A percentile compares a stretch with the other conserved stretches of the same genome.
These are phyloP conservation scores for Penicillium griseofulvum DNA, from an alignment of 2,329 filamentous ascomycete species.

Conservation along the genomic window DNA sequence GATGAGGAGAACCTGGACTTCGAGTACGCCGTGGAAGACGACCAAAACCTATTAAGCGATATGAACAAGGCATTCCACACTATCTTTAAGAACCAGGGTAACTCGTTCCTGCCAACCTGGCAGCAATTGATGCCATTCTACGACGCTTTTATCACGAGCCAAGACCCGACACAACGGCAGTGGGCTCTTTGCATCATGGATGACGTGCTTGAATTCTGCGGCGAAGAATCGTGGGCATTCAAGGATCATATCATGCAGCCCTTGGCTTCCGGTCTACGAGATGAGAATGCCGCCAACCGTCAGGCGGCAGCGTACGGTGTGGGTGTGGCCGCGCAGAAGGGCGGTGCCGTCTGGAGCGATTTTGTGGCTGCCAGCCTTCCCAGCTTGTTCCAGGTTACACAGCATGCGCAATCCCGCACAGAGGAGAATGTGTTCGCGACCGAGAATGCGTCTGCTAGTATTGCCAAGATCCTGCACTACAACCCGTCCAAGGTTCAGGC, in stretches of 20 bases:
- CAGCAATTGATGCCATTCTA: slow-evolving; percentile 82
- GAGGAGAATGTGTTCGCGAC: slow-evolving; percentile 97
- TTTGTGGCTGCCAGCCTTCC: slow-evolving; percentile 80
- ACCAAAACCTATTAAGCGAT: slow-evolving; percentile 92
- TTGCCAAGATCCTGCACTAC: slow-evolving; percentile 94
- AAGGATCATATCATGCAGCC: slow-evolving; percentile 82
- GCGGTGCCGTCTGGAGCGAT: slow-evolving; percentile 79
- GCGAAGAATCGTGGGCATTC: slow-evolving; percentile 81
- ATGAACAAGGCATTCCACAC: slow-evolving; percentile 99
- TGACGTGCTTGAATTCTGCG: slow-evolving; percentile 96
- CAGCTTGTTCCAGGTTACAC: slow-evolving; percentile 78
- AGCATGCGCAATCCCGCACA: slow-evolving; percentile 74
- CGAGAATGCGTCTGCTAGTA: slow-evolving; percentile 93
- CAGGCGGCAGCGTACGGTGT: slow-evolving; percentile 96
- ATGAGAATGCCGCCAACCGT: slow-evolving; percentile 82
- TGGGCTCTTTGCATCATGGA: slow-evolving; percentile 99
- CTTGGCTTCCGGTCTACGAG: slow-evolving; percentile 79
- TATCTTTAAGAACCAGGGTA: slow-evolving; percentile 94
- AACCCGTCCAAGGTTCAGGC: slow-evolving; percentile 75
- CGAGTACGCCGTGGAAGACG: slow-evolving; percentile 90
- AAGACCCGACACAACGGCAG: slow-evolving; percentile 86
- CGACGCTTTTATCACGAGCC: slow-evolving; percentile 74
- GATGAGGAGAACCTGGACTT: slow-evolving; percentile 87
- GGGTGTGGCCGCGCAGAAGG: slow-evolving; percentile 90
- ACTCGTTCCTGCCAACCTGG: slow-evolving; percentile 82